Base-by-base conservation (phyloP, 768 basidiomycete genomes). In the Hypholoma fasciculare region DNA sequence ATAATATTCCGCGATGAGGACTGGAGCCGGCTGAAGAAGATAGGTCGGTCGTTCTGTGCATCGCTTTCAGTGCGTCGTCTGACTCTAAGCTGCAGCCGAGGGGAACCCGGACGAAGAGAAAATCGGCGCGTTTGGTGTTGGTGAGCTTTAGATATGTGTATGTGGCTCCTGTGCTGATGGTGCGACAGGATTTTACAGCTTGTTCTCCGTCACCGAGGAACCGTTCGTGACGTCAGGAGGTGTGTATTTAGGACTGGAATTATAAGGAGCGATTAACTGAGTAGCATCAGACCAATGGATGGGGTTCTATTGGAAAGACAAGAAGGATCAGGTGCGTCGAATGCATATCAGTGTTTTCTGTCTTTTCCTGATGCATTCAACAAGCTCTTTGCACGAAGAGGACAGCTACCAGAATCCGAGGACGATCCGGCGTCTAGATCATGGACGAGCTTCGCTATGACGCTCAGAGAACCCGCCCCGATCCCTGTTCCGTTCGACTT, bases 251-350 rank as follows among this genome's bases (percentile, higher is more conserved):
- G 36, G 17, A 44, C 42, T 34, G 64, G 70, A 55, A 69, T 64
- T 52, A 64, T 58, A 53, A 37, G 8, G 57, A 74, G 14, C 8
- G 14, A 27, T 47, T 43, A 17, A 30, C 58, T 39, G 51, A 19
- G 59, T 40, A 23, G 62, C 71, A 49, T 60, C 68, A 82, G 94
- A 86, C 34, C 84, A 90, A 67, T 94, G 93, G 86, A 96, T 96
- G 94, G 89, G 87, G 0, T 98, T 97, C 70, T 92, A 96, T 69
- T 98, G 94, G 94, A 95, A 94, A 69, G 92, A 91, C 66, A 90
- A 89, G 65, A 92, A 90, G 65, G 93, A 95, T 67, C 93, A 95
- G 77, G 88, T 88, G 61, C 37, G 70, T 7, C 34, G 26, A 27
- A 23, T 27, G 23, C 23, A 16, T n/a, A 23, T 13, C 27, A 7